Percentiles rank a stretch among this genome's conserved stretches.
Conservation (phyloP, 148 eudicot species). For the Diospyros lotus region DNA sequence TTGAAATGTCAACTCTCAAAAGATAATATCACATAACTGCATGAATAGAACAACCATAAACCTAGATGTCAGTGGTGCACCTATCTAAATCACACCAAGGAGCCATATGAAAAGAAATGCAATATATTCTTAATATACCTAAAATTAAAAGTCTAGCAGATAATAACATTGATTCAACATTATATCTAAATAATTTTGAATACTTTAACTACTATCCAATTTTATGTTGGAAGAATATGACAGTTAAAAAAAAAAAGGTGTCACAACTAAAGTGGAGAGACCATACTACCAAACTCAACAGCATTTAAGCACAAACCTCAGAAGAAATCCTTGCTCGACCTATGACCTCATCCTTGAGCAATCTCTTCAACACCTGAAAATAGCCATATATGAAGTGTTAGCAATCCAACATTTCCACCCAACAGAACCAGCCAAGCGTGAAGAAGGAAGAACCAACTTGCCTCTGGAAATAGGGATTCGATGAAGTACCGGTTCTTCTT, state of each 20-base stretch:
- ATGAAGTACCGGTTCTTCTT: slow-evolving; percentile 93
- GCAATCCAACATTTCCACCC: background rate
- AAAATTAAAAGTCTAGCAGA: no score
- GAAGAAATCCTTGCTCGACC: slow-evolving; percentile 59
- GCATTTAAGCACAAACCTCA: slow-evolving; percentile 49
- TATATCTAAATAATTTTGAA: background rate
- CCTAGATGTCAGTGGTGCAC: background rate
- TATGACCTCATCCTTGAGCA: slow-evolving; percentile 74
- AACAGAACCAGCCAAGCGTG: background rate
- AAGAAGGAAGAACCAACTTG: slow-evolving; percentile 18
- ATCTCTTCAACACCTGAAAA: slow-evolving; percentile 70
- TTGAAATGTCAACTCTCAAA: background rate
- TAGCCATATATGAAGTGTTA: slow-evolving; percentile 5
- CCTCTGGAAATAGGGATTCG: slow-evolving; percentile 97
- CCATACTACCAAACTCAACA: background rate
- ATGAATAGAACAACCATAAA: background rate
- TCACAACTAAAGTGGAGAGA: background rate
- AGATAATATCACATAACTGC: background rate
- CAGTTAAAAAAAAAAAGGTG: background rate
- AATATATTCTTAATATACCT: no score
- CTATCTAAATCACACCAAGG: background rate
- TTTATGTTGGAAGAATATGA: background rate
- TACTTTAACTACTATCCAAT: background rate
- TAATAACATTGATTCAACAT: background rate
- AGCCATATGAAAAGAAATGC: background rate